Evolutionary conservation across 2,329 filamentous ascomycete species (phyloP), one percentile per base, ranked within the genome.

Genomic region (Aaosphaeria pasadenensis): DNA sequence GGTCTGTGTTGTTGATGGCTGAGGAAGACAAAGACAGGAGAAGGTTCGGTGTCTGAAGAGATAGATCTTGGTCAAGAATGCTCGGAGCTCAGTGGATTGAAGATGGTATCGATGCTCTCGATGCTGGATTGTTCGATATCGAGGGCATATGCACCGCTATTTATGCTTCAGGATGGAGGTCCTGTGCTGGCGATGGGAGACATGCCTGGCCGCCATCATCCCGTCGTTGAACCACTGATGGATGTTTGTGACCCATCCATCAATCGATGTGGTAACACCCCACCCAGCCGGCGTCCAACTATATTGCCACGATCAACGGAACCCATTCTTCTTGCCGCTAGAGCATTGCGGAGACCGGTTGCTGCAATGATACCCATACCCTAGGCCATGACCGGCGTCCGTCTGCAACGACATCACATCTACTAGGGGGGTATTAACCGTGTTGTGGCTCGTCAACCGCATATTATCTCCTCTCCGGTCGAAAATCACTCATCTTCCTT

Each of bases 321-420:
- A 66, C 62, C 64, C 67, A 64, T 55, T 68, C 67, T 56, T 67
- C 68, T 60, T 67, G 66, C 67, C 71, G 70, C 71, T 74, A 74
- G 63, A 67, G 58, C 58, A 63, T 62, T 66, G 65, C 63, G 65
- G 59, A 68, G 63, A 67, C 65, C 60, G 57, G 66, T 65, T 72
- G 69, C 68, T 72, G 69, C 68, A 69, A 72, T 73, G 70, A 68
- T 63, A 72, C 71, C 70, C 65, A 68, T 63, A 72, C 71, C 70
- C 65, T 71, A 71, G 69, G 59, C 66, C 60, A 62, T 70, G 52
- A 61, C 69, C 60, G 69, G 64, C 64, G 65, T 64, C 65, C 64
- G 70, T 64, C 64, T 70, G 71, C 71, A 72, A 63, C 67, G 52
- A 64, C 68, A 71, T 70, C 69, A 71, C 67, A 70, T 65, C 53